Evolutionary conservation across 768 basidiomycete genomes (phyloP).

Genomic region (Termitomyces titanicus): DNA sequence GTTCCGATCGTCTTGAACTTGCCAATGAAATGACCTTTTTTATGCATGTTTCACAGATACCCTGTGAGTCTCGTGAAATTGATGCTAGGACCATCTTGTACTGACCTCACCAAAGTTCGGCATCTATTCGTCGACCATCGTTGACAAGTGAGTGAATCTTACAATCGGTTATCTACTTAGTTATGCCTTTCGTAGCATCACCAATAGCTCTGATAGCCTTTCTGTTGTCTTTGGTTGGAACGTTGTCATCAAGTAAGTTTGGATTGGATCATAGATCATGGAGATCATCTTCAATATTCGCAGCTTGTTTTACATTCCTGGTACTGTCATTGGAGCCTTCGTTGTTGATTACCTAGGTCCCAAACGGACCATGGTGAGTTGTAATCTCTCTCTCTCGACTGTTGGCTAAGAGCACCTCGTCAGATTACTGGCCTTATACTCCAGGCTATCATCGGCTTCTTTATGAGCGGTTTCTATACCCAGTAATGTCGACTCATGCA

Average conservation of each 20-base stretch:
- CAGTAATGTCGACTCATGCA: conserved; percentile 27
- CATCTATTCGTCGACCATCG: conserved; percentile 75
- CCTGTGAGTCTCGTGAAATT: conserved; percentile 42
- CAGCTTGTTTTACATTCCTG: conserved; percentile 38
- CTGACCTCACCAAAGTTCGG: conserved; percentile 51
- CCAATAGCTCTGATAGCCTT: conserved; percentile 48
- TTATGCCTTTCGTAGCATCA: conserved; percentile 44
- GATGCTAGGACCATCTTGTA: background rate
- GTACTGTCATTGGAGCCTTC: conserved; percentile 70
- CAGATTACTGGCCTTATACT: conserved; percentile 65
- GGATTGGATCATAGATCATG: background rate
- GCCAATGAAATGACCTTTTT: background rate
- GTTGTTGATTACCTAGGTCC: conserved; percentile 73
- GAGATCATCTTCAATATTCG: conserved; percentile 9
- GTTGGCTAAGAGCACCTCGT: background rate
- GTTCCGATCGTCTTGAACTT: conserved; percentile 18
- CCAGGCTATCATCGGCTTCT: conserved; percentile 79
- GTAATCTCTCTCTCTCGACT: background rate
- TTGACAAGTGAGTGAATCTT: conserved; percentile 46
- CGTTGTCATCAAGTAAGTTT: conserved; percentile 73
- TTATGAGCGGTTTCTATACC: conserved; percentile 82
- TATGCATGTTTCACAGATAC: conserved; percentile 37
- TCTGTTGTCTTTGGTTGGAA: conserved; percentile 77
- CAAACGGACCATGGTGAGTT: conserved; percentile 65
- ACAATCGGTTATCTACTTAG: background rate